Evolutionary conservation across 306 rosid genomes (phyloP).

Genomic region (Cucumis hystrix): DNA sequence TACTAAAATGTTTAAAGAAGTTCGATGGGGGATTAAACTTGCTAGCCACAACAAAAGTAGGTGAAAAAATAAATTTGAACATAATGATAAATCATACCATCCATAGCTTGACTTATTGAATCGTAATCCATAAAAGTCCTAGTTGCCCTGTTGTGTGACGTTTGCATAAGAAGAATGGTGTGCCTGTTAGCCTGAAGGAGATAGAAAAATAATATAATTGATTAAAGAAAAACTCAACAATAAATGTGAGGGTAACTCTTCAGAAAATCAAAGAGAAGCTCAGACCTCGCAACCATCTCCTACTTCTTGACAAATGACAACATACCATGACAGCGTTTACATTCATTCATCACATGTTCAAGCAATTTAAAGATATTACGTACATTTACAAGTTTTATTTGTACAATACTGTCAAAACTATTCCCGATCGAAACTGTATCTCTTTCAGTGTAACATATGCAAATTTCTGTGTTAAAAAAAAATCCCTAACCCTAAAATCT

Average conservation of each 20-base stretch:
- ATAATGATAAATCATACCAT: slow-evolving; percentile 35
- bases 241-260: not conserved
- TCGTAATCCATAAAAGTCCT: slow-evolving; percentile 92
- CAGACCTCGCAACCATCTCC: not conserved
- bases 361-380: not conserved
- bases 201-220: slow-evolving; percentile 1
- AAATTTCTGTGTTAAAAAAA: not conserved
- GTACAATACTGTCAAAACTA: not conserved
- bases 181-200: slow-evolving; percentile 69
- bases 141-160: slow-evolving; percentile 67
- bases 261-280: not conserved
- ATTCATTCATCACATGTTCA: not conserved
- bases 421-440: not conserved
- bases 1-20: not conserved
- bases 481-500: not conserved
- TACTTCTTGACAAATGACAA: not conserved
- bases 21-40: not conserved
- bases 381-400: not conserved
- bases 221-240: slow-evolving; percentile 1
- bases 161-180: slow-evolving; percentile 90
- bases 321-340: not conserved
- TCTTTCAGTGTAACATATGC: not conserved
- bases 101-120: slow-evolving; percentile 83
- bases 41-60: not conserved
- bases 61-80: slow-evolving; percentile 1